Percentiles rank a stretch among this genome's conserved stretches.
Evolutionary conservation across 2,329 filamentous ascomycete genomes (phyloP).

Genomic region (Colletotrichum tamarilloi): DNA sequence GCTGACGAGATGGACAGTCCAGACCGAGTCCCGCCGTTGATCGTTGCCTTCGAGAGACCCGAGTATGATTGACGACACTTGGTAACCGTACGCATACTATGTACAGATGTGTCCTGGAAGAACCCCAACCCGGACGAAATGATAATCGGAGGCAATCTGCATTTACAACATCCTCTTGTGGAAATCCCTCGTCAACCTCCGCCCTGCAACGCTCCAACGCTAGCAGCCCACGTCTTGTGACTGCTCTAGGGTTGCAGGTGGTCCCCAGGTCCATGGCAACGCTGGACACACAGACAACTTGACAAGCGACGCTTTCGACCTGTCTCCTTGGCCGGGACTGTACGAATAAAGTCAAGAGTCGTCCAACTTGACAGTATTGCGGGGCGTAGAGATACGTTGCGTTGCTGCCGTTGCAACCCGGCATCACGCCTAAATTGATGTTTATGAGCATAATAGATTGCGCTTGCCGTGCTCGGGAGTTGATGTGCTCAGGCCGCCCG

Average conservation of each 20-base stretch:
- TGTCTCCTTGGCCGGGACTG: too few species aligned
- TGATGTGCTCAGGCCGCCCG: constrained; percentile 6
- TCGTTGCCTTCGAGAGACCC: constrained; percentile 6
- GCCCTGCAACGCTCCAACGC: background rate
- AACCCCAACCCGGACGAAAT: constrained; percentile 11
- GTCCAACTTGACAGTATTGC: background rate
- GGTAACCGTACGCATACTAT: background rate
- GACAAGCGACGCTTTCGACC: too few species aligned
- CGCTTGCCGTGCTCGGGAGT: constrained; percentile 20
- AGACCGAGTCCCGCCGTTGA: constrained; percentile 10
- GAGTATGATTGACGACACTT: background rate
- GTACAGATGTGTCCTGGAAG: background rate
- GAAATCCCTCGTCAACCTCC: constrained; percentile 18
- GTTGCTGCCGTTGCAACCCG: constrained; percentile 4
- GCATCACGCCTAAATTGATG: constrained; percentile 6
- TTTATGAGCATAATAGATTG: constrained; percentile 5
- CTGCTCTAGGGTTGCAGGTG: background rate
- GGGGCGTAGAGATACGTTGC: background rate
- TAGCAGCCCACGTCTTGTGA: background rate
- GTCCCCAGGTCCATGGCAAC: too few species aligned
- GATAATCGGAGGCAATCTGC: constrained; percentile 26
- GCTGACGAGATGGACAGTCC: background rate
- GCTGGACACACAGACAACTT: too few species aligned
- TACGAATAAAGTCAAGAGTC: too few species aligned
- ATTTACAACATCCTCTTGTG: constrained; percentile 4